These are phyloP conservation scores for Aphanomyces astaci DNA, from an alignment of 352 stramenopile genomes.

Conservation along the genomic window DNA sequence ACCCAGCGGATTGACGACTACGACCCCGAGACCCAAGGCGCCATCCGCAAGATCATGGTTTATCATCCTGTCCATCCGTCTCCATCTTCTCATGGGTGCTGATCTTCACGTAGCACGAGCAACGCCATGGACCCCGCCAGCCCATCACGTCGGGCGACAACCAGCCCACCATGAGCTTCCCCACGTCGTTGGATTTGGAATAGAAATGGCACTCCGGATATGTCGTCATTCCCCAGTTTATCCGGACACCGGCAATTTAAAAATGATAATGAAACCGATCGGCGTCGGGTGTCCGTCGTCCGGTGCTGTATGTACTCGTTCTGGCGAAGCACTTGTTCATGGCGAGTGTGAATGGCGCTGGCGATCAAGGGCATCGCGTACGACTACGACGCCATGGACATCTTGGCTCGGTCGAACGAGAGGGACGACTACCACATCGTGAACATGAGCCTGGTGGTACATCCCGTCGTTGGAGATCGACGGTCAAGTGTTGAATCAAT, in stretches of 20 bases:
- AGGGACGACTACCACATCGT: slow-evolving; percentile 21
- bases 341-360: slow-evolving; percentile 48
- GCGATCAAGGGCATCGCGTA: slow-evolving; percentile 45
- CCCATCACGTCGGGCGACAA: not conserved
- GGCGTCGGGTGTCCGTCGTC: not conserved
- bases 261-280: not conserved
- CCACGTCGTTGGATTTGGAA: not conserved
- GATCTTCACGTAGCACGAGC: slow-evolving; percentile 5
- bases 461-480: slow-evolving; percentile 47
- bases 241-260: not conserved
- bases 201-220: not conserved
- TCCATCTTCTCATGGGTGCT: not conserved
- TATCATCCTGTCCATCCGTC: not conserved
- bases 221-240: not conserved
- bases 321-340: slow-evolving; percentile 44
- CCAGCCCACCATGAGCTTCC: not conserved
- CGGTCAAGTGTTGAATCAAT: slow-evolving; percentile 34
- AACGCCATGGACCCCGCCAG: slow-evolving; percentile 1
- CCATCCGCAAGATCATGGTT: slow-evolving; percentile 98
- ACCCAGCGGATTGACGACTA: slow-evolving; percentile 95
- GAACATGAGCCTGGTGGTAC: too few species aligned
- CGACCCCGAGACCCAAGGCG: slow-evolving; percentile 94
- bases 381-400: slow-evolving; percentile 34
- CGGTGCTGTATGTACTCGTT: slow-evolving; percentile 50
- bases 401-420: slow-evolving; percentile 17